phyloP scores from a whole-genome alignment of 805 yeast genomes.

The Zygosaccharomyces bisporus region DNA sequence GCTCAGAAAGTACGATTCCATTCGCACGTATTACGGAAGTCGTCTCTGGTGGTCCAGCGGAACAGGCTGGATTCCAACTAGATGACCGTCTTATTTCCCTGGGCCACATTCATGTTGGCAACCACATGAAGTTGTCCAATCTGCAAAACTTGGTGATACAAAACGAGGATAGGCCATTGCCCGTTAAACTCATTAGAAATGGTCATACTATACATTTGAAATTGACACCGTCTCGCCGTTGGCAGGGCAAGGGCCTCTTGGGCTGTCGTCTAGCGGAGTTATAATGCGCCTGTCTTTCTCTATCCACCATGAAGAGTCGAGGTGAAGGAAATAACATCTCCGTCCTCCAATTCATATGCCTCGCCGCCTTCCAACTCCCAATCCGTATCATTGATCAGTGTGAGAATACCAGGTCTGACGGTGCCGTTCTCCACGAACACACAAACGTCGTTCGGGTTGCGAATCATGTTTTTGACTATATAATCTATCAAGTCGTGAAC shows the following conservation, averaged over 20 bases:
- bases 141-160: constrained; percentile 44
- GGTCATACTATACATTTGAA: constrained; percentile 27
- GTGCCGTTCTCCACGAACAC: constrained; percentile 79
- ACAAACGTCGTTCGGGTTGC: constrained; percentile 58
- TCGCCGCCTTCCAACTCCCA: constrained; percentile 95
- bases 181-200: constrained; percentile 35
- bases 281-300: constrained; percentile 21
- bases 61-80: constrained; percentile 47
- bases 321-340: constrained; percentile 81
- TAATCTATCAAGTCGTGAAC: constrained; percentile 51
- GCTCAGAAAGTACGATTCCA: constrained; percentile 37
- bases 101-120: constrained; percentile 52
- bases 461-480: constrained; percentile 52
- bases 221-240: constrained; percentile 47
- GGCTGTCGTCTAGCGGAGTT: constrained; percentile 58
- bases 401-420: constrained; percentile 88
- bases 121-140: constrained; percentile 47
- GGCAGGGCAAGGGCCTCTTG: constrained; percentile 67
- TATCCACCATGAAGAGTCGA: constrained; percentile 94
- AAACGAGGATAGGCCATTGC: constrained; percentile 34
- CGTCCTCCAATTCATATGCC: constrained; percentile 66
- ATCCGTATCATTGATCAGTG: constrained; percentile 88
- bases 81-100: constrained; percentile 55
- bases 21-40: constrained; percentile 56
- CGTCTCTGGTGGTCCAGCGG: constrained; percentile 53